Conservation (phyloP, 1,284 basidiomycete genomes). For the Microstroma glucosiphilum region DNA sequence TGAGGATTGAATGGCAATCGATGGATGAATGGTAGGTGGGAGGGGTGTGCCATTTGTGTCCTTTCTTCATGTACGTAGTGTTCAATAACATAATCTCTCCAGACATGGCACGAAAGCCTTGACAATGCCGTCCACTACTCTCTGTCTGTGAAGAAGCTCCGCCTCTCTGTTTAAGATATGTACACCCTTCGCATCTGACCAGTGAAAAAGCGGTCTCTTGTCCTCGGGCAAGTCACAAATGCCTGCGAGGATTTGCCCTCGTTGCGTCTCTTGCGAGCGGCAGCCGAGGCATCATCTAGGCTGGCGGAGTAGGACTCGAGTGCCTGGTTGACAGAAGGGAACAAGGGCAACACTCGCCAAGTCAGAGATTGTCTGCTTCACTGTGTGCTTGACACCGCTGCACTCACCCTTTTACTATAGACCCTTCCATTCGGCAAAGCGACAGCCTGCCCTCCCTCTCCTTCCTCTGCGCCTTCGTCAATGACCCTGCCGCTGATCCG, state of each 20-base stretch:
- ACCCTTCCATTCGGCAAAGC: constrained; percentile 87
- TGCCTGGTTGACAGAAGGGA: constrained; percentile 74
- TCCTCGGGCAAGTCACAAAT: constrained; percentile 72
- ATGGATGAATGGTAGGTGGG: too few relatives aligned
- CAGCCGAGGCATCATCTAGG: background rate
- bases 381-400: constrained; percentile 4
- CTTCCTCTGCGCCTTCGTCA: constrained; percentile 68
- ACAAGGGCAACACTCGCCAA: constrained; percentile 1
- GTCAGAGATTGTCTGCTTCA: background rate
- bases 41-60: too few relatives aligned
- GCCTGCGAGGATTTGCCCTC: constrained; percentile 45
- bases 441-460: constrained; percentile 60
- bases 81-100: too few relatives aligned
- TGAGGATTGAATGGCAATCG: too few relatives aligned
- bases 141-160: too few relatives aligned
- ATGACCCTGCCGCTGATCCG: constrained; percentile 82
- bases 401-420: constrained; percentile 70
- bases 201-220: constrained; percentile 63
- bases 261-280: background rate
- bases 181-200: constrained; percentile 62
- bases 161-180: constrained; percentile 25
- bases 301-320: constrained; percentile 62
- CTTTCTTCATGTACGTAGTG: too few relatives aligned
- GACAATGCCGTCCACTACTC: too few relatives aligned
- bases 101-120: too few relatives aligned